Evolutionary conservation across 2,329 filamentous ascomycete species (phyloP).

Genomic region (Daldinia eschscholtzii): DNA sequence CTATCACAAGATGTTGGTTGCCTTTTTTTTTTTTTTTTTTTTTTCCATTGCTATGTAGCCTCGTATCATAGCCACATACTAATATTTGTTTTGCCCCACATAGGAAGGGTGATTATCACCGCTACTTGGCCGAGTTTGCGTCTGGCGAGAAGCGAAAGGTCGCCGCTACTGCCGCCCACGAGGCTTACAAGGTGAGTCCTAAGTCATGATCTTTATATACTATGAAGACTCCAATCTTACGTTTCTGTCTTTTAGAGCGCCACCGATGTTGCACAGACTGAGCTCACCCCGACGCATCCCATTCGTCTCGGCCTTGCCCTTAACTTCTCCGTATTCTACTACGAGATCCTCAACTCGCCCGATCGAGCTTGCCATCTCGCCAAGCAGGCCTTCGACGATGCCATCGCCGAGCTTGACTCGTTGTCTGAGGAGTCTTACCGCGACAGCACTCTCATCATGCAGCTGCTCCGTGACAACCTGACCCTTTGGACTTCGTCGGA

Average conservation of each 20-base stretch:
- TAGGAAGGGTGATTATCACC: conserved; percentile 98
- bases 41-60: background rate
- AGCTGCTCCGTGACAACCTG: conserved; percentile 97
- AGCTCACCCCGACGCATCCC: conserved; percentile 96
- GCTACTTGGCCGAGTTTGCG: conserved; percentile 93
- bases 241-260: conserved; percentile 74
- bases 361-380: conserved; percentile 98
- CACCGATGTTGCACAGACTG: conserved; percentile 97
- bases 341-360: conserved; percentile 98
- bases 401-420: conserved; percentile 98
- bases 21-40: conserved; percentile 14
- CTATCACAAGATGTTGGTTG: conserved; percentile 98
- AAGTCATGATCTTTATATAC: background rate
- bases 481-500: conserved; percentile 98
- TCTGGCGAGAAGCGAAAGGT: conserved; percentile 92
- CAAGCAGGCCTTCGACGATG: conserved; percentile 99
- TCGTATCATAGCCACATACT: conserved; percentile 23
- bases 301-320: conserved; percentile 97
- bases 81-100: conserved; percentile 40
- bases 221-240: conserved; percentile 37
- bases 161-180: conserved; percentile 86
- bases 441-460: conserved; percentile 99
- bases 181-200: conserved; percentile 92
- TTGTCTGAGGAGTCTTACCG: conserved; percentile 98
- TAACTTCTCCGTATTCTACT: conserved; percentile 99